Conservation (phyloP, 768 basidiomycete genomes). For the Tricholoma saponaceum region DNA sequence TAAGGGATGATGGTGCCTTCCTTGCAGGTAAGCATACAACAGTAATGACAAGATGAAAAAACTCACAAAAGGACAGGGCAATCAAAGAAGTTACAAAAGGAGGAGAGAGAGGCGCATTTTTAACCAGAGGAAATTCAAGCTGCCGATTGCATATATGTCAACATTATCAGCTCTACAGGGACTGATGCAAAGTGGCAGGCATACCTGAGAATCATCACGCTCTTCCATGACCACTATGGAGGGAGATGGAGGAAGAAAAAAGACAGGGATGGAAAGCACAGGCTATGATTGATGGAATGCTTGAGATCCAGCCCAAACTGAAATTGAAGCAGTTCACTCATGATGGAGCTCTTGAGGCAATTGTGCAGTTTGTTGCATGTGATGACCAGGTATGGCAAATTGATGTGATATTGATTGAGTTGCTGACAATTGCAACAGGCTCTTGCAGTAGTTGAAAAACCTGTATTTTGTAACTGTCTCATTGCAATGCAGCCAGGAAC, state of each 20-base stretch:
- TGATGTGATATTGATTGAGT: background rate
- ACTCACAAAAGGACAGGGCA: background rate
- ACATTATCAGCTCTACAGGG: background rate
- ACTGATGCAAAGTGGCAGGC: background rate
- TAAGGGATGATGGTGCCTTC: background rate
- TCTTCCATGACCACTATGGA: background rate
- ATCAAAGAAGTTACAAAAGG: background rate
- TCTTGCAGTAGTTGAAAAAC: background rate
- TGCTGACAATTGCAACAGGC: background rate
- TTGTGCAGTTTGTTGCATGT: background rate
- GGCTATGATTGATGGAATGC: background rate
- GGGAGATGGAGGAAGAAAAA: background rate
- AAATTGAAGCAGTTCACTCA: background rate
- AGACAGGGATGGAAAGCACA: background rate
- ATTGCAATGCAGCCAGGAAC: background rate
- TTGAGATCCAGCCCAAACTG: background rate
- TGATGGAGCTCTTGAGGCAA: background rate
- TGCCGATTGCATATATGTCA: background rate
- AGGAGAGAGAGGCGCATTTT: background rate
- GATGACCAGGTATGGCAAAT: background rate
- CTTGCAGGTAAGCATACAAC: background rate
- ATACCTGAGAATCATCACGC: background rate
- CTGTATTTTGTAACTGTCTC: background rate
- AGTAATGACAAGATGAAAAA: background rate
- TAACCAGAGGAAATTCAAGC: background rate